phyloP scores from a whole-genome alignment of 441 rosid species.

The Francoa sonchifolia region DNA sequence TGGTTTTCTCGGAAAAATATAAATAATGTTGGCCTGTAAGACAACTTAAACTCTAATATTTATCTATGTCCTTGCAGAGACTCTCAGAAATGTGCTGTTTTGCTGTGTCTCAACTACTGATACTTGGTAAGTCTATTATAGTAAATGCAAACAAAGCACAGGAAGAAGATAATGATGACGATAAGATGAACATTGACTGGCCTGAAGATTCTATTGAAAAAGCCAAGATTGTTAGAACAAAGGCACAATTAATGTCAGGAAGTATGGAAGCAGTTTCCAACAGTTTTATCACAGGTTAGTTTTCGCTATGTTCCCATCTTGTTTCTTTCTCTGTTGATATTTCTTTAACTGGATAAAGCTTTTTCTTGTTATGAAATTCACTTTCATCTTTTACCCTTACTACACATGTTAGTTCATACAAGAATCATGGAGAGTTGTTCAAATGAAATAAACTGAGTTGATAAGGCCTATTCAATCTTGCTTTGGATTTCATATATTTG shows the following conservation, averaged over 20 bases:
- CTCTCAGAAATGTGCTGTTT: conserved; percentile 86
- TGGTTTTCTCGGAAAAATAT: conserved; percentile 12
- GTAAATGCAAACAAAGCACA: conserved; percentile 48
- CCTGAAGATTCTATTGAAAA: conserved; percentile 81
- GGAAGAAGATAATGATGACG: conserved; percentile 46
- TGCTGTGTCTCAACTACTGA: conserved; percentile 75
- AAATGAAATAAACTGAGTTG: too few relatives aligned
- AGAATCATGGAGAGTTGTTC: too few relatives aligned
- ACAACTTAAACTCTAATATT: conserved; percentile 1
- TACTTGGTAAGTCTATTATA: conserved; percentile 66
- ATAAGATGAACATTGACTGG: conserved; percentile 52
- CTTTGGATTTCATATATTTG: too few relatives aligned
- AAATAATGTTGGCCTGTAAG: background rate
- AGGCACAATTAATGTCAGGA: conserved; percentile 61
- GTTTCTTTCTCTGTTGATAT: background rate
- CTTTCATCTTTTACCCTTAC: background rate
- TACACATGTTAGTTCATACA: too few relatives aligned
- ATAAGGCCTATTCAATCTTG: too few relatives aligned
- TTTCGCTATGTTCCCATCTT: conserved; percentile 6
- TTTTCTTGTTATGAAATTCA: background rate
- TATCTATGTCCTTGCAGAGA: conserved; percentile 49
- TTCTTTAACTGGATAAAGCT: background rate
- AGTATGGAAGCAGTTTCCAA: conserved; percentile 66
- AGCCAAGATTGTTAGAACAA: conserved; percentile 60
- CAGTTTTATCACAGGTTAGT: conserved; percentile 80